These are phyloP conservation scores for Saitozyma sp. DNA, from an alignment of 768 basidiomycete genomes.

Conservation along the genomic window DNA sequence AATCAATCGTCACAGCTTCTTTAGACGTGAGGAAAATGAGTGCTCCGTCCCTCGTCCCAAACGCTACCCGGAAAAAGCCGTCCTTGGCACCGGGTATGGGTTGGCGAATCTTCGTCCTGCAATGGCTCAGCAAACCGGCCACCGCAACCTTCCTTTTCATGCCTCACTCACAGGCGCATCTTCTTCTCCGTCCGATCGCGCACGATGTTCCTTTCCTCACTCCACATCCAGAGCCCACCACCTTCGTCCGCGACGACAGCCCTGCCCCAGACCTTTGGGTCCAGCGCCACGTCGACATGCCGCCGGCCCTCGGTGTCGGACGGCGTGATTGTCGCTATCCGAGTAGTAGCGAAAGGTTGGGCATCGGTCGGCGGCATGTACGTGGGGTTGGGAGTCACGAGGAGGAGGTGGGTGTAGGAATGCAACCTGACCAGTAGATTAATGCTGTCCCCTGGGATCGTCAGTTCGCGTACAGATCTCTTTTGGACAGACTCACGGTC, in stretches of 20 bases:
- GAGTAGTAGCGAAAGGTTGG: conserved; percentile 2
- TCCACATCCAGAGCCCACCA: conserved; percentile 36
- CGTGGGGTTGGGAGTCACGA: conserved; percentile 22
- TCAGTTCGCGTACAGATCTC: not conserved
- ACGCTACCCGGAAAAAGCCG: no score
- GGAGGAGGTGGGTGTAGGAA: conserved; percentile 22
- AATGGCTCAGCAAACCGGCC: no score
- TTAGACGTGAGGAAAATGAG: no score
- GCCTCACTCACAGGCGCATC: conserved; percentile 20
- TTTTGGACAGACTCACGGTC: conserved; percentile 20
- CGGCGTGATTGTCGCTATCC: conserved; percentile 13
- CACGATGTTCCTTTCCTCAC: conserved; percentile 21
- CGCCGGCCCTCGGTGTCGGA: conserved; percentile 27
- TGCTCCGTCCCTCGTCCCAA: no score
- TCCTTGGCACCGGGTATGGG: no score
- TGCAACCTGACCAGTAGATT: conserved; percentile 25
- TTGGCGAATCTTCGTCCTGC: no score
- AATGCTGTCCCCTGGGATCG: conserved; percentile 20
- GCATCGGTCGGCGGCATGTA: conserved; percentile 8
- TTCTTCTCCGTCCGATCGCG: conserved; percentile 16
- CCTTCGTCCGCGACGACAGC: conserved; percentile 27
- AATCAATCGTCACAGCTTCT: no score
- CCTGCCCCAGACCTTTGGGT: conserved; percentile 22
- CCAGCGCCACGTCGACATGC: conserved; percentile 33
- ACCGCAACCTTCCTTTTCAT: no score